These are phyloP conservation scores for Phellinidium pouzarii DNA, from an alignment of 1,284 basidiomycete genomes.

Conservation along the genomic window DNA sequence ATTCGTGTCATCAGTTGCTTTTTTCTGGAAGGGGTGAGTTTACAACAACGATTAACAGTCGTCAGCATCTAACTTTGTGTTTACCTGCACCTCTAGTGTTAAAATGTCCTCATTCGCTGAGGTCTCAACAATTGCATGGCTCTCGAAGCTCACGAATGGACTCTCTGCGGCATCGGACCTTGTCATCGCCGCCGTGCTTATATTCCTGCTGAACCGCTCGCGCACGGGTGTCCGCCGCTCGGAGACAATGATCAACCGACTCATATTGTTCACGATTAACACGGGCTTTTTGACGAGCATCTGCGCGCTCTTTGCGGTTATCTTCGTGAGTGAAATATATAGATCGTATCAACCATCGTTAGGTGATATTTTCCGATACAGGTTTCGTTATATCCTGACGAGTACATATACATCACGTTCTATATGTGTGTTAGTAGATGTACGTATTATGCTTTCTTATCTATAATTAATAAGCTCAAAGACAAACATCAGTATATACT, in stretches of 20 bases:
- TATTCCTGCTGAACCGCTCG: constrained; percentile 15
- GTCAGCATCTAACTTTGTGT: background rate
- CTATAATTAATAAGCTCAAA: background rate
- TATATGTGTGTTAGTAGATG: constrained; percentile 14
- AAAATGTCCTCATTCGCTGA: background rate
- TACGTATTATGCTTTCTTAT: background rate
- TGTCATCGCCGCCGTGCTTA: constrained; percentile 16
- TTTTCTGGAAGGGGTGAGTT: constrained; percentile 6
- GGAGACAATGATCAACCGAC: constrained; percentile 18
- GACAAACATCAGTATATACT: constrained; percentile 9
- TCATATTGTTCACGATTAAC: constrained; percentile 19
- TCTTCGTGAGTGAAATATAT: constrained; percentile 7
- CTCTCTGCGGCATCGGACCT: constrained; percentile 16
- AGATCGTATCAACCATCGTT: background rate
- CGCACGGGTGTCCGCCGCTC: constrained; percentile 18
- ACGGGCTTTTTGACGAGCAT: constrained; percentile 19
- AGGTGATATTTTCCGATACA: no score
- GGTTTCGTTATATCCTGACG: constrained; percentile 11
- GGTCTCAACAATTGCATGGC: constrained; percentile 5
- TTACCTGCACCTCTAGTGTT: background rate
- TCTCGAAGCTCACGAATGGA: constrained; percentile 11
- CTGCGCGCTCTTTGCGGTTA: constrained; percentile 11
- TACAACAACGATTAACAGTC: background rate
- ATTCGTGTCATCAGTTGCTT: constrained; percentile 3
- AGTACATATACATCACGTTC: constrained; percentile 16